Evolutionary conservation across 2,329 filamentous ascomycete genomes (phyloP), one percentile per base, ranked within the genome.

Genomic region (Verticillium isaacii): DNA sequence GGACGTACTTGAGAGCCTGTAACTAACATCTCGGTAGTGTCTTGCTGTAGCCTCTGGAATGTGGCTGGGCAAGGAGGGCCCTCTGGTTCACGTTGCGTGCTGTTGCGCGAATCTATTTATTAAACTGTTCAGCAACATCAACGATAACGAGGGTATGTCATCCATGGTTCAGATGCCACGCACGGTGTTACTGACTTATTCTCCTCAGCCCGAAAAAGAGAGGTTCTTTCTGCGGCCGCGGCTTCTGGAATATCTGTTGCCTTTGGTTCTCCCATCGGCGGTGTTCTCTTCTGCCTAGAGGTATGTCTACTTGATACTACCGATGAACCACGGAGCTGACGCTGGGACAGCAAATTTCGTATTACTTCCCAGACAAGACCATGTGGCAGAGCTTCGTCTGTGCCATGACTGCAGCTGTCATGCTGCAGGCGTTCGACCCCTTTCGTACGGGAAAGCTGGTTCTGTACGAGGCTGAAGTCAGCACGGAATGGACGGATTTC

Each of bases 301-400:
- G 87, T 89, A 77, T 67, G 73, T 61, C 54, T 29, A 19, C 29
- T 32, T 32, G 8, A 52, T 11, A 29, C 0, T 12, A 25, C 19
- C 25, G 39, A 8, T 36, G 32, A 39, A 19, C 12, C 15, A 32
- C 2, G 37, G 19, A 34, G 25, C 23, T 29, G n/a, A 45, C 12
- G 12, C 59, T 65, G 9, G 65, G 9, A 52, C 63, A 91, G 85
- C 92, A 96, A 83, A 81, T 98, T 2, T 96, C 93, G 1, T 98
- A 97, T 74, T 98, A 97, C 75, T 98, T 98, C 68, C 94, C 95
- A 0, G 94, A 98, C 77, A 98, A 98, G 76, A 98, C 95, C 11
- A 98, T 99, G 95, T 99, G 95, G 95, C 95, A 97, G 74, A 97
- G 93, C 70, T 99, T 99, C 71, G 95, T 99, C 50, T 98, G 95